These are phyloP conservation scores for Ogataea hybrid DNA, from an alignment of 1,139 yeast genomes.

Conservation along the genomic window DNA sequence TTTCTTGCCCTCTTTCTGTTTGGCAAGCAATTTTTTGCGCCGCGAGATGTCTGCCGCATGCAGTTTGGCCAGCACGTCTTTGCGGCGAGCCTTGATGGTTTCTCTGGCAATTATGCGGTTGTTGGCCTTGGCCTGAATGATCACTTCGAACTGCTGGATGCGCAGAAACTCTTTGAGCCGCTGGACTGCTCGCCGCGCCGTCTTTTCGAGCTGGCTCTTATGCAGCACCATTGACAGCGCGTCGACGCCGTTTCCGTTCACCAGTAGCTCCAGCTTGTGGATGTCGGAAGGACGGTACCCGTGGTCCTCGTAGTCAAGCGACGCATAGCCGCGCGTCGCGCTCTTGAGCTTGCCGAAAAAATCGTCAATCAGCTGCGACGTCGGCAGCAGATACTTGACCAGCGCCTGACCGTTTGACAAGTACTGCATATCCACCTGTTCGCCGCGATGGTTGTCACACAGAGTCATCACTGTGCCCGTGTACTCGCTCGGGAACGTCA, in stretches of 20 bases:
- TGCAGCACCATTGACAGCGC: conserved; percentile 93
- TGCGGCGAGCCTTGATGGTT: conserved; percentile 88
- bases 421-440: conserved; percentile 76
- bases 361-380: conserved; percentile 89
- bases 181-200: conserved; percentile 81
- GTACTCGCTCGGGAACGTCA: conserved; percentile 89
- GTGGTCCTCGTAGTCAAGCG: conserved; percentile 90
- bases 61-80: conserved; percentile 86
- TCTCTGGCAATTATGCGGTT: conserved; percentile 84
- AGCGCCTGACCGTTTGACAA: conserved; percentile 80
- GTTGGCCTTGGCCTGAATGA: conserved; percentile 89
- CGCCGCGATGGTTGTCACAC: conserved; percentile 82
- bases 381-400: conserved; percentile 75
- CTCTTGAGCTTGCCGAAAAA: conserved; percentile 93
- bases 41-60: conserved; percentile 95
- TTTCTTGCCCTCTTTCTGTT: conserved; percentile 94
- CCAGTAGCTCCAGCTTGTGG: conserved; percentile 83
- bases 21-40: conserved; percentile 79
- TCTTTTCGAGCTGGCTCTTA: conserved; percentile 64
- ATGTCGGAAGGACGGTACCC: conserved; percentile 81
- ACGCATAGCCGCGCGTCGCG: conserved; percentile 87
- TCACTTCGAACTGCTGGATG: conserved; percentile 86
- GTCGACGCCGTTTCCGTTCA: conserved; percentile 87
- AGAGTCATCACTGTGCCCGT: conserved; percentile 82
- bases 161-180: conserved; percentile 75